These are phyloP conservation scores for Bipolaris gigantea DNA, from an alignment of 2,329 filamentous ascomycete genomes.

Conservation along the genomic window DNA sequence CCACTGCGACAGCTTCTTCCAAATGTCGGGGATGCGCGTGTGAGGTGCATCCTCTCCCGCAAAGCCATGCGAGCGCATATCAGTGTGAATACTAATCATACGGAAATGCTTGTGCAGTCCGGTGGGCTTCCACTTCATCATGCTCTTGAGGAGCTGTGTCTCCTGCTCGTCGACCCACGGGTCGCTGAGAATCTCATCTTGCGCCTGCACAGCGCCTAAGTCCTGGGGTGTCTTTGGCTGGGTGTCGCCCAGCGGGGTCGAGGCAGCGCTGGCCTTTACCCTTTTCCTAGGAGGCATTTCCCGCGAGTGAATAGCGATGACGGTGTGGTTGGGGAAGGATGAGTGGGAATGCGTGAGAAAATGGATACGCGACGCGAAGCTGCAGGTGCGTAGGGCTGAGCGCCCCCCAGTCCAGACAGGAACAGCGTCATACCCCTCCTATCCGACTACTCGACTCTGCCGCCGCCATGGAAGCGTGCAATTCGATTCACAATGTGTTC, in stretches of 20 bases:
- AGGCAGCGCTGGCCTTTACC: constrained; percentile 59
- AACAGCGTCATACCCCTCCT: constrained; percentile 34
- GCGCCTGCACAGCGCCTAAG: constrained; percentile 49
- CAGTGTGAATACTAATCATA: constrained; percentile 50
- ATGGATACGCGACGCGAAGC: constrained; percentile 10
- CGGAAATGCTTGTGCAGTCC: constrained; percentile 64
- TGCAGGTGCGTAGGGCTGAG: constrained; percentile 35
- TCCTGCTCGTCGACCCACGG: constrained; percentile 96
- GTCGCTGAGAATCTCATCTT: constrained; percentile 64
- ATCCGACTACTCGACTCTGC: not conserved
- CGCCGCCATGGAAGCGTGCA: constrained; percentile 42
- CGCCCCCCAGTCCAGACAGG: constrained; percentile 5
- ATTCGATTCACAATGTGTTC: constrained; percentile 60
- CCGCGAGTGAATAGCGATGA: not conserved
- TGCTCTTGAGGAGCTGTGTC: constrained; percentile 86
- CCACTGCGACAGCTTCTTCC: constrained; percentile 79
- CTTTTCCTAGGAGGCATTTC: constrained; percentile 73
- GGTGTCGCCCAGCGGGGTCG: constrained; percentile 54
- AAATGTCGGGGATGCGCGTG: constrained; percentile 87
- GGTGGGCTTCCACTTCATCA: constrained; percentile 95
- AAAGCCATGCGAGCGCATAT: constrained; percentile 59
- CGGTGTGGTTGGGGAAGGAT: not conserved
- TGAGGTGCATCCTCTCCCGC: constrained; percentile 71
- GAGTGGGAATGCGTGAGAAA: not conserved
- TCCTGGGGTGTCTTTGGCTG: constrained; percentile 48